Evolutionary conservation across 2,329 filamentous ascomycete genomes (phyloP).

Genomic region (Calonectria leucothoes): DNA sequence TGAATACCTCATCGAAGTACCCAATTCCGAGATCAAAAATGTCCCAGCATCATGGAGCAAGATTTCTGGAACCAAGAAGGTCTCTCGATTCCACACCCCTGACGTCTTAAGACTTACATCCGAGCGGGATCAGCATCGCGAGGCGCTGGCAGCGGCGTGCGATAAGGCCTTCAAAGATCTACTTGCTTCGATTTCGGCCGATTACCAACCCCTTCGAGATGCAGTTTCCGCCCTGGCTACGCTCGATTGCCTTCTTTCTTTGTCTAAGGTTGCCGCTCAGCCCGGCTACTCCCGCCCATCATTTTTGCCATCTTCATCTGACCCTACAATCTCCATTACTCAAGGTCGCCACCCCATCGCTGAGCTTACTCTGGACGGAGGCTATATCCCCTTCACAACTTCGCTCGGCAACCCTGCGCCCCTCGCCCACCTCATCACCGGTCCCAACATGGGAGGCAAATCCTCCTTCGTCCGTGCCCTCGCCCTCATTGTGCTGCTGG

Average conservation of each 20-base stretch:
- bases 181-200: slow-evolving; percentile 78
- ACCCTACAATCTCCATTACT: slow-evolving; percentile 71
- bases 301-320: slow-evolving; percentile 69
- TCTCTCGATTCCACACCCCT: slow-evolving; percentile 94
- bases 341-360: slow-evolving; percentile 94
- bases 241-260: slow-evolving; percentile 89
- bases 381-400: slow-evolving; percentile 93
- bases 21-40: slow-evolving; percentile 83
- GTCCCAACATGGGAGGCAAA: slow-evolving; percentile 99
- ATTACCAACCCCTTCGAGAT: slow-evolving; percentile 91
- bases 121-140: slow-evolving; percentile 94
- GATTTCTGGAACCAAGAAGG: slow-evolving; percentile 92
- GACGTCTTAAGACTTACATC: slow-evolving; percentile 85
- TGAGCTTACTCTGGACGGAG: slow-evolving; percentile 85
- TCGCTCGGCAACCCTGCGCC: slow-evolving; percentile 73
- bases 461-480: slow-evolving; percentile 96
- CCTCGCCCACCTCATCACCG: slow-evolving; percentile 88
- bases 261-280: slow-evolving; percentile 84
- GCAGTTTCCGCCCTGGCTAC: slow-evolving; percentile 87
- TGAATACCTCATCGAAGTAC: slow-evolving; percentile 93
- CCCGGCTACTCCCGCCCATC: slow-evolving; percentile 88
- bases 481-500: slow-evolving; percentile 91
- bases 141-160: slow-evolving; percentile 91
- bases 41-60: slow-evolving; percentile 96
- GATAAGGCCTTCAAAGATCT: slow-evolving; percentile 83